Conservation (phyloP, 1,284 basidiomycete genomes). For the Fomitopsis betulina region DNA sequence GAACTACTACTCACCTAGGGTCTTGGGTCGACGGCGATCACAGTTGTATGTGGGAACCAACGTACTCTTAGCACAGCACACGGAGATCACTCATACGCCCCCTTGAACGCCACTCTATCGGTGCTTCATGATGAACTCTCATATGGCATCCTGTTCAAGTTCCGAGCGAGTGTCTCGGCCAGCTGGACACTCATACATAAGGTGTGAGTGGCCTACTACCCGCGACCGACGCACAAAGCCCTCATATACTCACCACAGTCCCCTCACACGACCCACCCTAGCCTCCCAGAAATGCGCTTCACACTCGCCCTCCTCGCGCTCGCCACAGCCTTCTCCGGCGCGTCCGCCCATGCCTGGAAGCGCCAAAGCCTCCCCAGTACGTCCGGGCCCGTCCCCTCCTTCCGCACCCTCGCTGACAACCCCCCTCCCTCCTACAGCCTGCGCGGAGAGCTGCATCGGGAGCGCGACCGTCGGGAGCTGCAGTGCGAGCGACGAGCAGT, state of each 20-base stretch:
- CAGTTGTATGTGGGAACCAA: too few relatives aligned
- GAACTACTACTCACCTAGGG: too few relatives aligned
- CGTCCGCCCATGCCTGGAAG: conserved; percentile 28
- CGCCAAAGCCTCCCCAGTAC: conserved; percentile 34
- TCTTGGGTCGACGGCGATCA: too few relatives aligned
- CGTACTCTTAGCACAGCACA: too few relatives aligned
- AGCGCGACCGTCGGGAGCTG: conserved; percentile 40
- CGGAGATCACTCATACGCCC: too few relatives aligned
- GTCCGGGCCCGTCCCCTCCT: conserved; percentile 10
- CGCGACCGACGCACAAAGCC: too few relatives aligned
- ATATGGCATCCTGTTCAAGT: too few relatives aligned
- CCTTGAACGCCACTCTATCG: too few relatives aligned
- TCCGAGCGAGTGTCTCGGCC: too few relatives aligned
- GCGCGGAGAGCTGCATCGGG: conserved; percentile 42
- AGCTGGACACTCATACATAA: too few relatives aligned
- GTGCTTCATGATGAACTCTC: too few relatives aligned
- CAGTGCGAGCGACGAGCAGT: conserved; percentile 37
- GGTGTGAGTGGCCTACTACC: too few relatives aligned
- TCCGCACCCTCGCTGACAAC: background rate
- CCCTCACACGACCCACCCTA: background rate
- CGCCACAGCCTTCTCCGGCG: conserved; percentile 36
- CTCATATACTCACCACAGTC: background rate
- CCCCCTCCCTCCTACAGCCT: conserved; percentile 31
- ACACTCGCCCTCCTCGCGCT: conserved; percentile 39
- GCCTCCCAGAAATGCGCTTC: conserved; percentile 49